Evolutionary conservation across 345 rosid species (phyloP).

Genomic region (Diplotaxis tenuifolia): DNA sequence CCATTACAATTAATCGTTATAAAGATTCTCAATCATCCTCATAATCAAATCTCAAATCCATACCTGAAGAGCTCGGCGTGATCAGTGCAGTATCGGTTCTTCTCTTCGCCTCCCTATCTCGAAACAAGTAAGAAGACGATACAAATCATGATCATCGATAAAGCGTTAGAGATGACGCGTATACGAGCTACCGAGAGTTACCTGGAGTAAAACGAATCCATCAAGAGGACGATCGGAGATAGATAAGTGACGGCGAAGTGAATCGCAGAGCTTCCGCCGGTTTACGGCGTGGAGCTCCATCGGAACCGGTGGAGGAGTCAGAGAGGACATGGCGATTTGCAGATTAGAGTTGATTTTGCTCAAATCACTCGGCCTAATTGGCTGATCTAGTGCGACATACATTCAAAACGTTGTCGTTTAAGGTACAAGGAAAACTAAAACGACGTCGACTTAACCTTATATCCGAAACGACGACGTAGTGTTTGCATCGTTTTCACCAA

Average conservation of each 20-base stretch:
- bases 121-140: background rate
- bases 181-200: slow-evolving; percentile 10
- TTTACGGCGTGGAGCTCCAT: slow-evolving; percentile 70
- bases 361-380: background rate
- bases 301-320: slow-evolving; percentile 61
- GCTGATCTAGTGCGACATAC: background rate
- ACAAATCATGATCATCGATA: slow-evolving; percentile 7
- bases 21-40: too few species aligned
- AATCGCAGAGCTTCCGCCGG: slow-evolving; percentile 62
- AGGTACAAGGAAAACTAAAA: too few species aligned
- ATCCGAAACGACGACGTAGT: too few species aligned
- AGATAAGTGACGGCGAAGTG: slow-evolving; percentile 52
- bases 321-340: slow-evolving; percentile 42
- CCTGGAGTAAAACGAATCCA: slow-evolving; percentile 84
- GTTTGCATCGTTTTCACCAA: background rate
- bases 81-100: slow-evolving; percentile 84
- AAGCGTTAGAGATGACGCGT: background rate
- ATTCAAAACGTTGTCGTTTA: too few species aligned
- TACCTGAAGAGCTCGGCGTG: slow-evolving; percentile 90
- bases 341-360: background rate
- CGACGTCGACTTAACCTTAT: too few species aligned
- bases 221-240: slow-evolving; percentile 49
- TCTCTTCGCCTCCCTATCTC: slow-evolving; percentile 80
- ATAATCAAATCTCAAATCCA: background rate
- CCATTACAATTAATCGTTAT: background rate